Base-by-base conservation (phyloP, 345 rosid species). In the Turritis glabra region DNA sequence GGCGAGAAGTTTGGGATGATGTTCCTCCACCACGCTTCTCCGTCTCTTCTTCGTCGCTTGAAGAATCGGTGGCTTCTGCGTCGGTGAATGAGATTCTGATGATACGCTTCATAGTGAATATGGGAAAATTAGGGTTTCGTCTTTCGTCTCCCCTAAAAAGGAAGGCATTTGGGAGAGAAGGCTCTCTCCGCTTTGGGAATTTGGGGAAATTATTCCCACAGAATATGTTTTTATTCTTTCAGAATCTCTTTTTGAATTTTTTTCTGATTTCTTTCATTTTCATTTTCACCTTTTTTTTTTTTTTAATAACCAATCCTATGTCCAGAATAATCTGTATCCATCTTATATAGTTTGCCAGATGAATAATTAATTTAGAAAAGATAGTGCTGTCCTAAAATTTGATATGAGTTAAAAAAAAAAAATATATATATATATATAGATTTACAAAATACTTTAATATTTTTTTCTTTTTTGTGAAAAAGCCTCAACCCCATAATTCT, bases 61-160 rank as follows among this genome's bases (percentile, higher is more conserved):
- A 83, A 44, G 86, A 81, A 63, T 83, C 86, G 23, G 86, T 83
- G 67, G 86, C 86, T 54, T 83, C 86, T 2, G 81, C 80, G 76
- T 83, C 86, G 18, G 84, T 81, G 73, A 72, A 43, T 21, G 82
- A 76, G 44, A 83, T 81, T 32, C 84, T 71, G 4, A 83, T 75
- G 1, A 77, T 66, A 23, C 80, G 80, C 57, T 72, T 77, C 80
- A 77, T 61, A 2, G 12, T 58, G 12, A 23, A 35, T 3, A n/a
- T 44, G 48, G 6, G 38, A 12, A 5, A 17, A 23, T 52, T 52
- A 77, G 80, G 80, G 76, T 54, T 77, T 64, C 5, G 27, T 0
- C 23, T 47, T 10, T 11, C 0, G 17, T 8, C 1, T 8, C 60
- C 58, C 26, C 3, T 17, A 32, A 26, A 76, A 63, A 55, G 66